phyloP scores from a whole-genome alignment of 2,329 filamentous ascomycete species.

The Fusarium compactum region DNA sequence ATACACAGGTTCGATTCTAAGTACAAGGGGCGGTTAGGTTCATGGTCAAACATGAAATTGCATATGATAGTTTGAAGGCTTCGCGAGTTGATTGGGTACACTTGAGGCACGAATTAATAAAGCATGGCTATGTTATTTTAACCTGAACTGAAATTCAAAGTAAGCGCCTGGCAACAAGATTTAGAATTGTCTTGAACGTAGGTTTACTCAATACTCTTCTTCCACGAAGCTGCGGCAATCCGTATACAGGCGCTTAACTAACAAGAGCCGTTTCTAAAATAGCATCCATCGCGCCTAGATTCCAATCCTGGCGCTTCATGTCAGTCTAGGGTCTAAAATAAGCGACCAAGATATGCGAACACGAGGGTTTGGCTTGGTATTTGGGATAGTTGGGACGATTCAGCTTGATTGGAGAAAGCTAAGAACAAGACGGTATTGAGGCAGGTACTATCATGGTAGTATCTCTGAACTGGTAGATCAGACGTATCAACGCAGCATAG shows the following conservation, averaged over 20 bases:
- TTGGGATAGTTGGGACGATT: neutral
- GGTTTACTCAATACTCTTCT: neutral
- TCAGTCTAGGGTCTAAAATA: conserved; percentile 6
- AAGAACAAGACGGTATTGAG: neutral
- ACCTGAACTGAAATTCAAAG: neutral
- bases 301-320: conserved; percentile 4
- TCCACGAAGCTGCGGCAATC: conserved; percentile 22
- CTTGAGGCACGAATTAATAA: neutral
- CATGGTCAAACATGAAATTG: neutral
- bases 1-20: neutral
- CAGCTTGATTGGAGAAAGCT: neutral
- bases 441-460: too few species aligned
- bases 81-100: neutral
- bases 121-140: neutral
- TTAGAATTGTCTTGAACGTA: neutral
- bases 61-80: neutral
- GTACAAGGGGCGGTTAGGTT: neutral
- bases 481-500: neutral
- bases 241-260: conserved; percentile 15
- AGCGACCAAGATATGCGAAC: conserved; percentile 24
- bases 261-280: conserved; percentile 37
- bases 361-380: neutral
- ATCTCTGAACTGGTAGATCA: neutral
- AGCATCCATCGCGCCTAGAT: conserved; percentile 41
- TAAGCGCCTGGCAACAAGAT: neutral